A percentile compares a stretch with the other conserved stretches of the same genome.
phyloP scores from a whole-genome alignment of 2,329 filamentous ascomycete species.

The Bipolaris gigantea region DNA sequence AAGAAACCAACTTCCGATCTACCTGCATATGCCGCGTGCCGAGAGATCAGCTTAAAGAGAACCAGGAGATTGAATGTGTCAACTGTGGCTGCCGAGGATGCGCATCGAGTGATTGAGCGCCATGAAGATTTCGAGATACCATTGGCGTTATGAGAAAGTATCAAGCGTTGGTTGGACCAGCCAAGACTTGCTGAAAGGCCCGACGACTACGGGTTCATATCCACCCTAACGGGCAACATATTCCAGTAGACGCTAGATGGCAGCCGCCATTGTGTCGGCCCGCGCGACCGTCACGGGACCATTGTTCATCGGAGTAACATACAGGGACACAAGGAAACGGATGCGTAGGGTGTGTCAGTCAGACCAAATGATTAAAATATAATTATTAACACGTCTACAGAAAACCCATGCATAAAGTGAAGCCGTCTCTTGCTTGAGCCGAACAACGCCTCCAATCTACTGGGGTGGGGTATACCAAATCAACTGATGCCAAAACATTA shows the following conservation, averaged over 20 bases:
- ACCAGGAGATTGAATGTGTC: conserved; percentile 88
- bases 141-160: neutral
- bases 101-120: conserved; percentile 74
- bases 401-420: conserved; percentile 18
- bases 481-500: conserved; percentile 8
- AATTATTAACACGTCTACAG: conserved; percentile 33
- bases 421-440: conserved; percentile 1
- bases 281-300: neutral
- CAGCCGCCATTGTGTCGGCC: neutral
- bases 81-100: conserved; percentile 94
- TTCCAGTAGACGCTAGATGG: neutral
- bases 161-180: neutral
- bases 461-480: conserved; percentile 24
- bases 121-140: neutral
- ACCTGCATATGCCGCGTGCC: conserved; percentile 97
- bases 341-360: conserved; percentile 24
- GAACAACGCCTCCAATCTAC: conserved; percentile 11
- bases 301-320: neutral
- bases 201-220: neutral
- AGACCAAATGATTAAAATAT: conserved; percentile 20
- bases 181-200: neutral
- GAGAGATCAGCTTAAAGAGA: conserved; percentile 83
- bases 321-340: neutral
- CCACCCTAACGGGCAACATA: neutral
- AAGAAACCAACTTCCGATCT: conserved; percentile 98